Evolutionary conservation across 768 basidiomycete species (phyloP), one percentile per base, ranked within the genome.

Genomic region (Agaricus bisporus): DNA sequence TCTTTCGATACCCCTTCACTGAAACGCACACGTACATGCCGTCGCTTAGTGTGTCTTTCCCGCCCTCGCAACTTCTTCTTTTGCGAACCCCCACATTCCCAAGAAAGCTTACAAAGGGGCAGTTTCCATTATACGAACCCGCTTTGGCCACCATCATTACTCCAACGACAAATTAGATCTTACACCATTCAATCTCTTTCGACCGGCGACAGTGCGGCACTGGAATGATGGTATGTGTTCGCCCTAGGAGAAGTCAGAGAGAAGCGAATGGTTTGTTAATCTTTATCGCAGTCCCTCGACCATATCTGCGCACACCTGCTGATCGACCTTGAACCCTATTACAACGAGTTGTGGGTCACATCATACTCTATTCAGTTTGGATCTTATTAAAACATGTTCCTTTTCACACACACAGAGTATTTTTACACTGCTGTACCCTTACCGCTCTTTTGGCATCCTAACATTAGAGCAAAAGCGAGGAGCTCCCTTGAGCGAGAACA

Each of bases 371-470:
- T 41, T 29, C 28, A 47, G 45, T 39, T 14, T 25, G 17, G 36
- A 15, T 41, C 22, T 38, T 14, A 52, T 52, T 18, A 28, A n/a
- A 26, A 28, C 8, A 9, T 20, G 15, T 36, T 46, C 45, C 41
- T 29, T 36, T 52, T 52, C 51, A 17, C 51, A 52, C 51, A 36
- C 25, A 25, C 17, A 35, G 36, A 46, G 46, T 52, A 38, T 38
- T 45, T 52, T 46, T 6, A 32, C 32, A 32, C 32, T 32, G 32
- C 32, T 32, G 32, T 32, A 32, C 32, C 41, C 15, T 22, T 14
- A 43, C 20, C 42, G 35, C 39, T 50, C 17, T 18, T 50, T 41
- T 17, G 20, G 41, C 32, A 42, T 10, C 41, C 32, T 44, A 17
- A 51, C 50, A 51, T 51, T 41, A 51, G 12, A 41, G 22, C 41